Evolutionary conservation across 2,329 filamentous ascomycete species (phyloP).

Genomic region (Beauveria caledonica): DNA sequence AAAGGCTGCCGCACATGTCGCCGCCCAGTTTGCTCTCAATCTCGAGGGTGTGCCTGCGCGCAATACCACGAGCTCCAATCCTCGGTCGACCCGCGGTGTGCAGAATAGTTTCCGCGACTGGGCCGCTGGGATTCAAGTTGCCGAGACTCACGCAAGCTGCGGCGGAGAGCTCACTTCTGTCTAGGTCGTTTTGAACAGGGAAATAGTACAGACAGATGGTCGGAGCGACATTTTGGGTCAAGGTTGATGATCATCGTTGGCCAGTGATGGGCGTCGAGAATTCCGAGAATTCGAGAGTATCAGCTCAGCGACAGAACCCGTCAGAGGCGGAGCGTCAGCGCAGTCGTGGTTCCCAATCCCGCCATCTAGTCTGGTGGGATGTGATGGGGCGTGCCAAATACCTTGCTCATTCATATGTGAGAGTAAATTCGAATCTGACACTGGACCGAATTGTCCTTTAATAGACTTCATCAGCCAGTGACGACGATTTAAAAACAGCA

Average conservation of each 20-base stretch:
- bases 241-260: not conserved
- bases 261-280: not conserved
- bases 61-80: constrained; percentile 22
- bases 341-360: too few relatives aligned
- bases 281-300: too few relatives aligned
- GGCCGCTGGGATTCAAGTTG: constrained; percentile 18
- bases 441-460: too few relatives aligned
- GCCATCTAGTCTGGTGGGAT: too few relatives aligned
- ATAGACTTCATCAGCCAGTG: too few relatives aligned
- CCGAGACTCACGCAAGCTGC: constrained; percentile 23
- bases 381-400: too few relatives aligned
- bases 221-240: not conserved
- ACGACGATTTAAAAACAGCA: too few relatives aligned
- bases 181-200: not conserved
- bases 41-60: constrained; percentile 27
- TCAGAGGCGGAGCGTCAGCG: too few relatives aligned
- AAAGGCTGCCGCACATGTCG: constrained; percentile 41
- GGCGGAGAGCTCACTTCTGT: constrained; percentile 17
- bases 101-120: constrained; percentile 19
- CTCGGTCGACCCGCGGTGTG: constrained; percentile 19
- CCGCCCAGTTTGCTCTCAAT: constrained; percentile 33
- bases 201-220: not conserved
- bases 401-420: too few relatives aligned
- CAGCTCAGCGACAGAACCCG: too few relatives aligned
- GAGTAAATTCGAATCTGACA: too few relatives aligned